A percentile compares a stretch with the other conserved stretches of the same genome.
phyloP scores from a whole-genome alignment of 2,329 filamentous ascomycete genomes.

The Grosmannia clavigera region DNA sequence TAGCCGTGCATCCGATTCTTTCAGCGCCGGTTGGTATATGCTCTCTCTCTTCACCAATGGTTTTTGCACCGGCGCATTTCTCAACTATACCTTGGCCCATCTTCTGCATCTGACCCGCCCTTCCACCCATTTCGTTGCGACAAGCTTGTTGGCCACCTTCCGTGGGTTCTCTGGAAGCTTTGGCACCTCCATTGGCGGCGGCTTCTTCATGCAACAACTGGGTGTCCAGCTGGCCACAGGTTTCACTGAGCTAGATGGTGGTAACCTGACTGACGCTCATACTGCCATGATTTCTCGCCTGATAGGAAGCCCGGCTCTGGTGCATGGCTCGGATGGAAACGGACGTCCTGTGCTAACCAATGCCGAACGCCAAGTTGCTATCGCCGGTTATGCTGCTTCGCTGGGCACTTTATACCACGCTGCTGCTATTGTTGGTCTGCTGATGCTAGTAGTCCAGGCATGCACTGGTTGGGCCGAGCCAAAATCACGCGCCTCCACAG shows the following conservation, averaged over 20 bases:
- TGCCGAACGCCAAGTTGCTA: conserved; percentile 31
- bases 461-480: conserved; percentile 38
- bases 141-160: conserved; percentile 66
- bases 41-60: conserved; percentile 56
- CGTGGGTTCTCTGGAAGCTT: conserved; percentile 73
- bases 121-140: conserved; percentile 61
- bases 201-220: conserved; percentile 56
- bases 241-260: conserved; percentile 37
- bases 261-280: conserved; percentile 20
- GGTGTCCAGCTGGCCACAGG: conserved; percentile 39
- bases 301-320: conserved; percentile 37
- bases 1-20: conserved; percentile 39
- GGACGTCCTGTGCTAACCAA: conserved; percentile 17
- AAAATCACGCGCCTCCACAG: conserved; percentile 1
- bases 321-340: conserved; percentile 26
- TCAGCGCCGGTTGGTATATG: conserved; percentile 42
- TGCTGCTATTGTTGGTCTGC: conserved; percentile 29
- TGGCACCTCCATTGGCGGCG: conserved; percentile 67
- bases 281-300: conserved; percentile 31
- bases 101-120: conserved; percentile 58
- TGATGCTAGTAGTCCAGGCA: conserved; percentile 35
- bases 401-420: conserved; percentile 33
- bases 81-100: conserved; percentile 77
- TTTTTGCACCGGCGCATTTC: conserved; percentile 54
- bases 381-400: conserved; percentile 34